Percentiles rank a stretch among this genome's conserved stretches.
Evolutionary conservation across 495 filamentous ascomycete genomes (phyloP).

Genomic region (Amphirosellinia nigrospora): DNA sequence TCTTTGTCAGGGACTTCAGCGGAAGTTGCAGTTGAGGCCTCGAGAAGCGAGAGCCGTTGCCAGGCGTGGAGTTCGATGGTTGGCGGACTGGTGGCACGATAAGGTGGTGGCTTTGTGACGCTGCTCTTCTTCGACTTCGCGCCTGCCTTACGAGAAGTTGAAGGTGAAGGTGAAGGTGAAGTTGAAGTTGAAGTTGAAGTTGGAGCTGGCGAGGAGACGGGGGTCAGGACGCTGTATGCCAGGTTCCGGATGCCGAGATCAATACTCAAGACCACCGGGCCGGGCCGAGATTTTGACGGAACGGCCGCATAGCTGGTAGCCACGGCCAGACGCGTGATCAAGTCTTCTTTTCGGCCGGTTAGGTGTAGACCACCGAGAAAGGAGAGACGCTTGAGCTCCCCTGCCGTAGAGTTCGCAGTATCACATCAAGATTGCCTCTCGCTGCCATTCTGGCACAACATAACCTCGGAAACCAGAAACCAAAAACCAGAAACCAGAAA

Average conservation of each 20-base stretch:
- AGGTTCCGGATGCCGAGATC: slow-evolving; percentile 89
- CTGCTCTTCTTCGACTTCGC: slow-evolving; percentile 5
- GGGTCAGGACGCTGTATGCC: slow-evolving; percentile 70
- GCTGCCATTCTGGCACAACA: neutral
- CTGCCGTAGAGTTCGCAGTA: slow-evolving; percentile 14
- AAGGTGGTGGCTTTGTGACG: slow-evolving; percentile 27
- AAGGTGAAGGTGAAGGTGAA: too few relatives aligned
- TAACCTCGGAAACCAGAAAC: neutral
- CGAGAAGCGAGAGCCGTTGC: slow-evolving; percentile 42
- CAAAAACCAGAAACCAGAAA: too few relatives aligned
- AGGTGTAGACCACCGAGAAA: slow-evolving; percentile 31
- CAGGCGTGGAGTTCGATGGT: slow-evolving; percentile 39
- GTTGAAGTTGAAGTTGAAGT: too few relatives aligned
- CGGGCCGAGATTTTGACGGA: neutral
- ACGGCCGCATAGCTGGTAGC: slow-evolving; percentile 5
- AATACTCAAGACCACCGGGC: slow-evolving; percentile 70
- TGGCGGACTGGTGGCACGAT: slow-evolving; percentile 26
- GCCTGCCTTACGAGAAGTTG: neutral
- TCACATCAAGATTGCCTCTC: neutral
- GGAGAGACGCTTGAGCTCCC: slow-evolving; percentile 30
- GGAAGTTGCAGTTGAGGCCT: neutral
- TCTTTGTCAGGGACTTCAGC: neutral
- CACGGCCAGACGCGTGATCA: slow-evolving; percentile 29
- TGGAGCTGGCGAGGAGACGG: slow-evolving; percentile 37
- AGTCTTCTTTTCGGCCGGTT: slow-evolving; percentile 30